Conservation (phyloP, 352 stramenopile genomes). For the Phytophthora macrochlamydospora region DNA sequence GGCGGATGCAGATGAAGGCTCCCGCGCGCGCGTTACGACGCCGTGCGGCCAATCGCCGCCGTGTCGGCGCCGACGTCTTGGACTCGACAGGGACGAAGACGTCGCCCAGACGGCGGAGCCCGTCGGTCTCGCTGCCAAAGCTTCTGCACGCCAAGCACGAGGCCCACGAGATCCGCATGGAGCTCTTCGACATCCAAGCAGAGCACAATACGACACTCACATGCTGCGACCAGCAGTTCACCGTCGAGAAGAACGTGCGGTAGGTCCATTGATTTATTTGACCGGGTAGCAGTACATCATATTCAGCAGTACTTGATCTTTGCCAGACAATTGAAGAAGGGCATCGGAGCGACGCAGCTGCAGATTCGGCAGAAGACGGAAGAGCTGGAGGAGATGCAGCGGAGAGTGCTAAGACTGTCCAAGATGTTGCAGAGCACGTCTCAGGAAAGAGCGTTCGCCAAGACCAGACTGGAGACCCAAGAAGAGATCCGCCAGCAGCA, state of each 20-base stretch:
- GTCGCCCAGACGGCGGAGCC: background rate
- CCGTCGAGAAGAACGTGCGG: conserved; percentile 54
- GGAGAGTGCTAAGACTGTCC: conserved; percentile 48
- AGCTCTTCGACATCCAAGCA: conserved; percentile 56
- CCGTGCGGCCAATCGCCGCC: conserved; percentile 51
- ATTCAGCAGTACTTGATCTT: background rate
- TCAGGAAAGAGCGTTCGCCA: conserved; percentile 48
- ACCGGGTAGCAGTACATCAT: too few relatives aligned
- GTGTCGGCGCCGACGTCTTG: conserved; percentile 5
- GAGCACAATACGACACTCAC: conserved; percentile 45
- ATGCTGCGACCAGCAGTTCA: conserved; percentile 66
- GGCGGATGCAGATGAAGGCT: conserved; percentile 17
- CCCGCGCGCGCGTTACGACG: conserved; percentile 51
- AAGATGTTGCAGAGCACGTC: conserved; percentile 45
- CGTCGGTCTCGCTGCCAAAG: conserved; percentile 34
- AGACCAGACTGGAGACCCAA: conserved; percentile 38
- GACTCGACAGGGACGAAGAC: background rate
- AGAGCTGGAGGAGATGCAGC: conserved; percentile 52
- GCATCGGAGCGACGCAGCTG: conserved; percentile 41
- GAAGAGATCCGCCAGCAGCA: conserved; percentile 48
- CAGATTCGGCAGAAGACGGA: conserved; percentile 54
- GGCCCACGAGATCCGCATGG: conserved; percentile 52
- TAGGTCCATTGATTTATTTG: conserved; percentile 14
- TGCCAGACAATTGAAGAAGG: conserved; percentile 44
- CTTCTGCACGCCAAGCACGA: conserved; percentile 48